A percentile compares a stretch with the other conserved stretches of the same genome.
Evolutionary conservation across 108 stramenopile species (phyloP).

Genomic region (Aurantiochytrium sp.): DNA sequence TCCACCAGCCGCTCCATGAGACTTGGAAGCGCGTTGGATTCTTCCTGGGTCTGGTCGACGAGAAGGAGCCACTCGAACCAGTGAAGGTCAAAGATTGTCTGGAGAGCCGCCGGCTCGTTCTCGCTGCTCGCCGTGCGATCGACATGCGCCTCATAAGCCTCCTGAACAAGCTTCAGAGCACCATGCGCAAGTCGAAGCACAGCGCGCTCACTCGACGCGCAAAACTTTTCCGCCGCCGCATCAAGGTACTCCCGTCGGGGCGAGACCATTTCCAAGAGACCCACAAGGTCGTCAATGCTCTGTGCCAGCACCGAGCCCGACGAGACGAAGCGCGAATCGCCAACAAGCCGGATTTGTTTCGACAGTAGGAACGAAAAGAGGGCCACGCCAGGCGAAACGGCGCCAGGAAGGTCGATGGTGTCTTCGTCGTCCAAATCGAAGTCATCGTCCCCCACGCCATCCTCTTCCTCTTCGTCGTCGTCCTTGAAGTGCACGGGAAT

Average conservation of each 20-base stretch:
- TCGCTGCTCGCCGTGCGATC: background rate
- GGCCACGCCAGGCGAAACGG: background rate
- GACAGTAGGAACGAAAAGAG: background rate
- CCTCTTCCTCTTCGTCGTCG: background rate
- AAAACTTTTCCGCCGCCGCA: background rate
- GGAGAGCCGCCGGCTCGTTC: background rate
- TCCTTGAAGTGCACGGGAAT: background rate
- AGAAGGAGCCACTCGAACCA: conserved; percentile 2
- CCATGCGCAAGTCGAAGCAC: background rate
- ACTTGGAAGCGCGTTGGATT: background rate
- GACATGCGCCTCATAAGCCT: background rate
- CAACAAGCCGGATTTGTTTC: background rate
- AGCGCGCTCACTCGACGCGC: background rate
- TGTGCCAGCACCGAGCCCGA: background rate
- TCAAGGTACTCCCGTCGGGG: background rate
- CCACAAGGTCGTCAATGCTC: background rate
- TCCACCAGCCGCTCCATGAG: background rate
- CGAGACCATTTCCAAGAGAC: background rate
- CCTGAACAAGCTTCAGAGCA: background rate
- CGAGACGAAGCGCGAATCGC: background rate
- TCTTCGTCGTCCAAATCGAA: background rate
- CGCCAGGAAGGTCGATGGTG: background rate
- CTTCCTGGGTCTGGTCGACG: background rate
- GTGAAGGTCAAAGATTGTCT: conserved; percentile 12
- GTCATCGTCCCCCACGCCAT: background rate